phyloP scores from a whole-genome alignment of 148 eudicot species.

The Cornus kousa region DNA sequence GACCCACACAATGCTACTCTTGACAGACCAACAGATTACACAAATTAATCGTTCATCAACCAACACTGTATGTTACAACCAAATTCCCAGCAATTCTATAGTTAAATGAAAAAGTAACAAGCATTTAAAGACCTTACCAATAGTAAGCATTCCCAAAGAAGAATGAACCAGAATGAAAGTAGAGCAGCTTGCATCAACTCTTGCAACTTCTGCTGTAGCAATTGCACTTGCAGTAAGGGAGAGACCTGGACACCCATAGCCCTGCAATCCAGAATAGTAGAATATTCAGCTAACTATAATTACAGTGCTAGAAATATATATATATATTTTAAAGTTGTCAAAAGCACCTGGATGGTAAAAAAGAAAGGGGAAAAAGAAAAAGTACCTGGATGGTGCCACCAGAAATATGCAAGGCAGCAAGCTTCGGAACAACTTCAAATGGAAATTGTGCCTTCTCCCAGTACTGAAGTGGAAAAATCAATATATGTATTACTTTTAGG shows the following conservation, averaged over 20 bases:
- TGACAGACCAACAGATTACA: constrained; percentile 22
- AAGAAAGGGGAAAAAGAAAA: too few relatives aligned
- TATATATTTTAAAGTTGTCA: too few relatives aligned
- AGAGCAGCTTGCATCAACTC: constrained; percentile 99
- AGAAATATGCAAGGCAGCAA: constrained; percentile 62
- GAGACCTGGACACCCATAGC: constrained; percentile 90
- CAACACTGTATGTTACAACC: background rate
- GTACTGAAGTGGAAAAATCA: constrained; percentile 40
- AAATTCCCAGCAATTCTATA: background rate
- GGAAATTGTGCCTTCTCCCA: constrained; percentile 99
- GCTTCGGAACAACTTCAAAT: constrained; percentile 81
- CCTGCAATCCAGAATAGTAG: constrained; percentile 45
- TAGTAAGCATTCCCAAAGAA: constrained; percentile 92
- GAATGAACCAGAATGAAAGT: constrained; percentile 95
- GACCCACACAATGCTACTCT: constrained; percentile 78
- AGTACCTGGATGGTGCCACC: constrained; percentile 92
- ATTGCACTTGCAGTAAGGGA: constrained; percentile 79
- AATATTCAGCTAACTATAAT: constrained; percentile 4
- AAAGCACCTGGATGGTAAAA: constrained; percentile 64
- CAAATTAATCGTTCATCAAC: constrained; percentile 6
- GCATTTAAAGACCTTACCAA: constrained; percentile 43
- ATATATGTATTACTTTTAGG: background rate
- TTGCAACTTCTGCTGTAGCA: constrained; percentile 74
- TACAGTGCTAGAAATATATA: background rate
- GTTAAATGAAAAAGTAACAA: background rate